phyloP scores from a whole-genome alignment of 768 basidiomycete genomes.

The Hygrophorus pudorinus region DNA sequence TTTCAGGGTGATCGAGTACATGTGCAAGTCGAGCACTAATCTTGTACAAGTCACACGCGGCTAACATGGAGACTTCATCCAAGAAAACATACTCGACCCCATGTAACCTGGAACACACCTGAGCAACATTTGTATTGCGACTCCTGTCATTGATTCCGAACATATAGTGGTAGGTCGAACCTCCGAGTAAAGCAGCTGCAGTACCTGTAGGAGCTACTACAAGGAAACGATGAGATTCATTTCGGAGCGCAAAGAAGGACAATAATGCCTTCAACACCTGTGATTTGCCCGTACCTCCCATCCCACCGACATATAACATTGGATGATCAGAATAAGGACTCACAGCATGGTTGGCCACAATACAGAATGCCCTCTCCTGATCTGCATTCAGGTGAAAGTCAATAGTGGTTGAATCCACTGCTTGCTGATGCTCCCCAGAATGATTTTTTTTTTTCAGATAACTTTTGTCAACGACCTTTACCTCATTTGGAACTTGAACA shows the following conservation, averaged over 20 bases:
- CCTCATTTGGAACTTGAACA: conserved; percentile 2
- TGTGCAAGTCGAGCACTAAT: conserved; percentile 15
- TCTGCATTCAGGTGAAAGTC: conserved; percentile 11
- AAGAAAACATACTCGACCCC: conserved; percentile 24
- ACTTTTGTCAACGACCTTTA: no score
- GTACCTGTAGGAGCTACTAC: conserved; percentile 17
- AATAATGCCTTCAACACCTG: no score
- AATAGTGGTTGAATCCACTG: conserved; percentile 1
- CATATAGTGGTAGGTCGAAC: conserved; percentile 15
- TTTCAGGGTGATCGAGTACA: conserved; percentile 6
- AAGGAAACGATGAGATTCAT: conserved; percentile 10
- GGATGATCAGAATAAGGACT: no score
- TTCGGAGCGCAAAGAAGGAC: conserved; percentile 6
- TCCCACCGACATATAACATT: no score
- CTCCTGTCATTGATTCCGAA: conserved; percentile 9
- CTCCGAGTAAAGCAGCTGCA: no score
- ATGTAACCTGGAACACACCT: conserved; percentile 3
- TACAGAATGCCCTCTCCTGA: conserved; percentile 17
- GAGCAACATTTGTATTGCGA: background rate
- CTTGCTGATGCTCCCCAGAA: conserved; percentile 7
- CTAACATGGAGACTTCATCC: conserved; percentile 29
- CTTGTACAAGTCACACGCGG: conserved; percentile 15
- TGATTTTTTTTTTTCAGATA: background rate
- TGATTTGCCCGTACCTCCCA: no score
- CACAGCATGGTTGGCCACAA: no score